Base-by-base conservation (phyloP, 2,329 filamentous ascomycete species). In the Sarocladiaceae sp. region DNA sequence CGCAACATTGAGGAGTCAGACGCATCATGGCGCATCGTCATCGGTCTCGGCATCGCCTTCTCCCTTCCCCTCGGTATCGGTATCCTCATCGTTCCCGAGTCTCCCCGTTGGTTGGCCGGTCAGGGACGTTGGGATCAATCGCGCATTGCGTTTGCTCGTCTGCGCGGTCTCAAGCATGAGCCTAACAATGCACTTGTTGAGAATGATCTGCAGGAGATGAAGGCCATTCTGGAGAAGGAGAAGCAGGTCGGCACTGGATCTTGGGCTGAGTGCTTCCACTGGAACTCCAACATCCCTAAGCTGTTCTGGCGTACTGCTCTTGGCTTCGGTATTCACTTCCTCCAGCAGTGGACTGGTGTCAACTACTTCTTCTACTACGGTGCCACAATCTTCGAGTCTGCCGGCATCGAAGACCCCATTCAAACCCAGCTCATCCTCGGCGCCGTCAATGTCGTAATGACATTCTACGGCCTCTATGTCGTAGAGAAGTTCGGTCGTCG, bases 401-500 rank as follows among this genome's bases (percentile, higher is more conserved):
- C 86, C 3, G 86, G 85, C 54, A 75, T 90, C 44, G 66, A 76
- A 2, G 84, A 90, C 65, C 80, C 81, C 17, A 86, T 84, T 59
- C 71, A 82, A 53, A 86, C 81, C 0, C 83, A 86, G 61, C 81
- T 89, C 63, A 88, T 89, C 54, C 74, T 87, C 1, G 78, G 78
- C 17, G 80, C 78, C 5, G 83, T 89, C 57, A 90, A 90, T 59
- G 84, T 89, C 11, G 75, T 71, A 55, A 80, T 79, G 64, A 88
- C 86, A 15, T 82, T 88, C 56, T 75, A 77, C 31, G 85, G 84
- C 26, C 73, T 90, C 4, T 89, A 82, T 57, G 74, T 88, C 20
- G 84, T 89, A 1, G 84, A 88, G 61, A 78, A 77, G 56, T 84
- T 77, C 53, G 86, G 86, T 29, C 81, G 87, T n/a, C 81, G 87